phyloP scores from a whole-genome alignment of 306 rosid genomes.

The Cicer arietinum region DNA sequence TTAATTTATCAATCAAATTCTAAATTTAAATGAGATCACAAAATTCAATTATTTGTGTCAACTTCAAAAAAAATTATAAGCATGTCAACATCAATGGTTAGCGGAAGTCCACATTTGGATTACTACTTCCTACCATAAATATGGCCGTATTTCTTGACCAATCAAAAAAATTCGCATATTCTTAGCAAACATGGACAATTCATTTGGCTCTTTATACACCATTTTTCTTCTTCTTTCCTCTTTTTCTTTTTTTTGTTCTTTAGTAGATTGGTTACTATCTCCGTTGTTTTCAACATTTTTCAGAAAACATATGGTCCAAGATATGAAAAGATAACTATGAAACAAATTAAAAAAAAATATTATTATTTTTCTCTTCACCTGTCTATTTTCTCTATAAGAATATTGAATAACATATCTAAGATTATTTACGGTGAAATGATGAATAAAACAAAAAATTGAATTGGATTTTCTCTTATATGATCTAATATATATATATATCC shows the following conservation, averaged over 20 bases:
- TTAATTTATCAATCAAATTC: too few relatives aligned
- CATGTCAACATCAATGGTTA: too few relatives aligned
- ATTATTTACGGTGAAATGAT: constrained; percentile 54
- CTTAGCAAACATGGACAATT: constrained; percentile 8
- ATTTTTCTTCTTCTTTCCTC: neutral
- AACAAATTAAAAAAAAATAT: neutral
- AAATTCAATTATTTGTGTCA: too few relatives aligned
- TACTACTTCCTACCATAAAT: constrained; percentile 38
- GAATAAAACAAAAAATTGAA: constrained; percentile 53
- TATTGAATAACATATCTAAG: constrained; percentile 39
- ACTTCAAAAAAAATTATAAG: too few relatives aligned
- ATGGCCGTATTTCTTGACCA: constrained; percentile 83
- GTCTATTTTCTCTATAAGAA: constrained; percentile 51
- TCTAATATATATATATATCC: constrained; percentile 15
- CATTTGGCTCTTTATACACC: constrained; percentile 31
- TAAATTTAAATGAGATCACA: too few relatives aligned
- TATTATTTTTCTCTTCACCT: constrained; percentile 1
- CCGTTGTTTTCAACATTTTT: constrained; percentile 41
- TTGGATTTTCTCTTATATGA: constrained; percentile 28
- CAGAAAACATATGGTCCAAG: neutral
- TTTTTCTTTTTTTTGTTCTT: constrained; percentile 6
- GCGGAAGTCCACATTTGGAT: constrained; percentile 39
- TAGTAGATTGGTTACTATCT: constrained; percentile 33
- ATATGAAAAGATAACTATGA: constrained; percentile 28
- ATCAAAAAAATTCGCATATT: constrained; percentile 41